These are phyloP conservation scores for Schoenoplectus triqueter DNA, from an alignment of 202 grass and related monocot species.

Conservation along the genomic window DNA sequence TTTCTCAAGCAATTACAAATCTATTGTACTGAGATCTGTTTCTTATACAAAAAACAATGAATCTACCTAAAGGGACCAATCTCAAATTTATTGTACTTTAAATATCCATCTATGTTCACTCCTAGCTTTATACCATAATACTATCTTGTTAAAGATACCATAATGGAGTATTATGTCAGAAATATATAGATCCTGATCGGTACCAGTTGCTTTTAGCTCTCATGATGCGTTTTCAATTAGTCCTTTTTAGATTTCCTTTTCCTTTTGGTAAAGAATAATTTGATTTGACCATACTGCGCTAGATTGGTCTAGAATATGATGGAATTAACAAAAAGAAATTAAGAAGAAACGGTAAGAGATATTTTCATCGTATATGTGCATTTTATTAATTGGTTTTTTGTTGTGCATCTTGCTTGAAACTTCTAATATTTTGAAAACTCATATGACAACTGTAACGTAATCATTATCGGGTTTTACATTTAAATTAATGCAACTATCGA, in stretches of 20 bases:
- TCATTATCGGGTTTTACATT: background rate
- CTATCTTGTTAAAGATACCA: background rate
- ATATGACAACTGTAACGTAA: background rate
- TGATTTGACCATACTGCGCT: background rate
- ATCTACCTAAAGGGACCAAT: background rate
- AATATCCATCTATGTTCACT: background rate
- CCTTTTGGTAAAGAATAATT: slow-evolving; percentile 5
- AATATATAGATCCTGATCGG: background rate
- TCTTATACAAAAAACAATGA: slow-evolving; percentile 9
- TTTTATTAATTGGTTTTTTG: background rate
- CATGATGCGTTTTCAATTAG: background rate
- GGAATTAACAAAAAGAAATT: background rate
- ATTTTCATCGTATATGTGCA: background rate
- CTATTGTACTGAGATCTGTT: slow-evolving; percentile 27
- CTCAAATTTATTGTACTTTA: background rate
- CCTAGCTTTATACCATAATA: slow-evolving; percentile 8
- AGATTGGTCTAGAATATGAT: background rate
- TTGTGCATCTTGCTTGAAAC: background rate
- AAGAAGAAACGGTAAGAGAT: background rate
- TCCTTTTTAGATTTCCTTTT: background rate
- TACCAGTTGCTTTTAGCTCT: background rate
- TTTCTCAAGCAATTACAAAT: slow-evolving; percentile 31
- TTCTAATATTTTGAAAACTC: background rate
- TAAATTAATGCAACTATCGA: background rate
- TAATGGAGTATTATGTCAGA: background rate